Conservation (phyloP, 495 filamentous ascomycete species). For the Amphirosellinia nigrospora region DNA sequence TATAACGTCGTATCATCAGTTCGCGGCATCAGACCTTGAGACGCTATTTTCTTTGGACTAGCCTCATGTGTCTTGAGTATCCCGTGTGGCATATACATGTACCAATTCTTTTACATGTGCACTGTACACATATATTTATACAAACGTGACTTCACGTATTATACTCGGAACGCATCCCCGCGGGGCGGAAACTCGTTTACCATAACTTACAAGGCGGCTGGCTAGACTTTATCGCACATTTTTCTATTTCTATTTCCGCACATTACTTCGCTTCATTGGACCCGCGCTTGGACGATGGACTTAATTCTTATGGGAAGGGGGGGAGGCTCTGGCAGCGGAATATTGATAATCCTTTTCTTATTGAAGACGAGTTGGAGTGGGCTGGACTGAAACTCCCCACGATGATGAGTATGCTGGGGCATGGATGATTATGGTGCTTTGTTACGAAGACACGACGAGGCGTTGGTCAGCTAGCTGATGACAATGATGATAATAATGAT, state of each 20-base stretch:
- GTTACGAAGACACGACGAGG: conserved; percentile 20
- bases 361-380: background rate
- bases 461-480: conserved; percentile 16
- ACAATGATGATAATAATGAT: conserved; percentile 29
- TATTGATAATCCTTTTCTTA: too few relatives aligned
- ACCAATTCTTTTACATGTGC: background rate
- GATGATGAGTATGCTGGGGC: conserved; percentile 11
- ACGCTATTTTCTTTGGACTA: background rate
- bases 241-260: conserved; percentile 7
- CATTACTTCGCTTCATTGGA: conserved; percentile 15
- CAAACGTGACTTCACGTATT: background rate
- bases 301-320: conserved; percentile 19
- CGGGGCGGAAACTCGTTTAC: conserved; percentile 22
- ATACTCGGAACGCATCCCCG: conserved; percentile 23
- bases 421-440: conserved; percentile 23
- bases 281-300: conserved; percentile 22
- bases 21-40: background rate
- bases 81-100: background rate
- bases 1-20: conserved; percentile 18
- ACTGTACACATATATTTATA: conserved; percentile 3
- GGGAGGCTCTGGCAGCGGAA: conserved; percentile 38
- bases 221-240: conserved; percentile 27
- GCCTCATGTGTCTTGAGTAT: background rate
- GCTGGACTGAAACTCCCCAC: background rate
- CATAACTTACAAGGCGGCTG: background rate